Evolutionary conservation across 345 rosid genomes (phyloP).

Genomic region (Salix arbutifolia): DNA sequence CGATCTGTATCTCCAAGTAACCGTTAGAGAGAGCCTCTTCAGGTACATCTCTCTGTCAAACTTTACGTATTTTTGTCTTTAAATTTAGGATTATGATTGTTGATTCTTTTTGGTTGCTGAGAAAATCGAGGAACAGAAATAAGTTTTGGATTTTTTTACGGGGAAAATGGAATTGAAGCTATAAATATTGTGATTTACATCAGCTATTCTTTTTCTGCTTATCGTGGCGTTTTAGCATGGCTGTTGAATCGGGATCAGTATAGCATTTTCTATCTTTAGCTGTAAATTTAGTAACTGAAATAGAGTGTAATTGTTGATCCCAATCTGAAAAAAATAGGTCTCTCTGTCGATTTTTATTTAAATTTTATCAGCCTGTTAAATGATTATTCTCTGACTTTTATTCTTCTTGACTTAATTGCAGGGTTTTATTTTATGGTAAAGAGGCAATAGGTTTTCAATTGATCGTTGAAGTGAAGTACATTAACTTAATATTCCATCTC

Average conservation of each 20-base stretch:
- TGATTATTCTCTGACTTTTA: background rate
- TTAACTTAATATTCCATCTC: background rate
- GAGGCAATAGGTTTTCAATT: background rate
- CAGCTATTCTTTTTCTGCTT: background rate
- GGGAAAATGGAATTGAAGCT: background rate
- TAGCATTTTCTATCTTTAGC: background rate
- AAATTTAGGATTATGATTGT: background rate
- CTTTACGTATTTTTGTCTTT: background rate
- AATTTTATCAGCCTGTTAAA: background rate
- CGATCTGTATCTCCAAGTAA: slow-evolving; percentile 26
- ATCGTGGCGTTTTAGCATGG: background rate
- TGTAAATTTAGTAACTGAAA: background rate
- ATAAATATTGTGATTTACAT: background rate
- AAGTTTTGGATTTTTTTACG: background rate
- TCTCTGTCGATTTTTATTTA: background rate
- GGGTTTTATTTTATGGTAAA: background rate
- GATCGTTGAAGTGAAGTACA: background rate
- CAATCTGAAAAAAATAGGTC: background rate
- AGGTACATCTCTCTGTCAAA: slow-evolving; percentile 12
- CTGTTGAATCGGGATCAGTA: background rate
- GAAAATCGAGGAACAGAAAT: background rate
- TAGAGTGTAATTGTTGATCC: background rate
- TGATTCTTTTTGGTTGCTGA: background rate
- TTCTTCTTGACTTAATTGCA: background rate
- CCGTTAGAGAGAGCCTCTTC: slow-evolving; percentile 18